Base-by-base conservation (phyloP, 352 stramenopile genomes). In the Globisporangium paddicum region DNA sequence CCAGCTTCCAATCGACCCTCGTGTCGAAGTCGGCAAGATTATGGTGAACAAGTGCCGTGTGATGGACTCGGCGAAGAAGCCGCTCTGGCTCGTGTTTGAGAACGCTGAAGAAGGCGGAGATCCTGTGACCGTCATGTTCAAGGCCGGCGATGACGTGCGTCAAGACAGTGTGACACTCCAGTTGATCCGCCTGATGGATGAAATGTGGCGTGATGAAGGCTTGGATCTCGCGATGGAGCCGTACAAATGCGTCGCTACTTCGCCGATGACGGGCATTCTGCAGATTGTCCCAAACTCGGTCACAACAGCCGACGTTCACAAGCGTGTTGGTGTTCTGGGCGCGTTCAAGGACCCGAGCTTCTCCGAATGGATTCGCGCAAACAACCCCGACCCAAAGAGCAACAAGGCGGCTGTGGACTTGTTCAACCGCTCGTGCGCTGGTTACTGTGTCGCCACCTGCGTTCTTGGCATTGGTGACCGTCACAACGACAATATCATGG, bases 401-500 rank as follows among this genome's bases (percentile, higher is more conserved):
- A 69, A 82, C 60, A 84, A 77, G 47, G 59, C 68, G 30, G 86
- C 86, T 9, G 67, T 95, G n/a, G 82, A 93, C 38, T 69, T 96
- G 18, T 98, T 98, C 62, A 74, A 77, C 19, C 82, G 83, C 9
- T 97, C 86, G 3, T 90, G 75, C 55, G 93, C 93, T 50, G 93
- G 90, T 11, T 98, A 98, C 71, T 97, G 89, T 72, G 92, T 98
- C 1, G 93, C 92, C 1, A 98, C 91, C 1, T 98, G 91, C 66
- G 87, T 98, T 2, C 77, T 98, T 41, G 94, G 94, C 38, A 96
- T 98, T 60, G 94, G 94, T 58, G 94, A 98, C 67, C 87, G 94
- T 9, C 94, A 98, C 72, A 97, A 97, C 51, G 94, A 98, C 72
- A 98, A 98, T 68, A 96, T 98, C 57, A 98, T 98, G 95, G 72